phyloP scores from a whole-genome alignment of 2,329 filamentous ascomycete genomes.

The Annulohypoxylon truncatum region DNA sequence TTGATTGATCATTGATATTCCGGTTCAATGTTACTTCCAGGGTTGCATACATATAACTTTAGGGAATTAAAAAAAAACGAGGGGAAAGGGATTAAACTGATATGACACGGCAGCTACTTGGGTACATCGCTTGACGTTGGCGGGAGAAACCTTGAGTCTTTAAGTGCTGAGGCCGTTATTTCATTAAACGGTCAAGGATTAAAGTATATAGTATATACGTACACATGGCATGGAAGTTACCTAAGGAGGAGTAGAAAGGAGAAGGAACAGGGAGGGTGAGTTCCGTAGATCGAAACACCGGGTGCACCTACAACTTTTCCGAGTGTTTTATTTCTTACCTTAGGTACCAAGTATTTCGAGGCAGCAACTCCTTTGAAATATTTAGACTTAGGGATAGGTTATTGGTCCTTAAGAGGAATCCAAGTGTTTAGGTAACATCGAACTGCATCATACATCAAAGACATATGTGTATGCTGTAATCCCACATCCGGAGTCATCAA shows the following conservation, averaged over 20 bases:
- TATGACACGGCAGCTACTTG: neutral
- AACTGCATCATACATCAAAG: constrained; percentile 9
- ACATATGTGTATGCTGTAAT: constrained; percentile 2
- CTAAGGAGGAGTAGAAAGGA: neutral
- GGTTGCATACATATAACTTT: no score
- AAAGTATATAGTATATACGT: neutral
- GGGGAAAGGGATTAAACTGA: neutral
- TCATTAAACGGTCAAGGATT: constrained; percentile 33
- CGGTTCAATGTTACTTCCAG: no score
- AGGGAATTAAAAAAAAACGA: neutral
- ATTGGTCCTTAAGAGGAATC: neutral
- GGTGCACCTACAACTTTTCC: constrained; percentile 8
- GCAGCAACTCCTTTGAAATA: neutral
- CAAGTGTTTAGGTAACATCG: constrained; percentile 7
- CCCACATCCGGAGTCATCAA: constrained; percentile 1
- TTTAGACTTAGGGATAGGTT: neutral
- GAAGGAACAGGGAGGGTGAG: constrained; percentile 11
- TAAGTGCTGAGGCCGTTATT: neutral
- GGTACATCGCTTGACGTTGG: constrained; percentile 15
- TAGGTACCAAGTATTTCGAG: neutral
- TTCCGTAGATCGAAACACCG: constrained; percentile 19
- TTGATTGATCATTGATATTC: neutral
- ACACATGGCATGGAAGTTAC: neutral
- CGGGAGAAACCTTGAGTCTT: constrained; percentile 34
- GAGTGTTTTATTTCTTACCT: constrained; percentile 6